Base-by-base conservation (phyloP, 805 yeast genomes). In the Cephaloascus fragrans region DNA sequence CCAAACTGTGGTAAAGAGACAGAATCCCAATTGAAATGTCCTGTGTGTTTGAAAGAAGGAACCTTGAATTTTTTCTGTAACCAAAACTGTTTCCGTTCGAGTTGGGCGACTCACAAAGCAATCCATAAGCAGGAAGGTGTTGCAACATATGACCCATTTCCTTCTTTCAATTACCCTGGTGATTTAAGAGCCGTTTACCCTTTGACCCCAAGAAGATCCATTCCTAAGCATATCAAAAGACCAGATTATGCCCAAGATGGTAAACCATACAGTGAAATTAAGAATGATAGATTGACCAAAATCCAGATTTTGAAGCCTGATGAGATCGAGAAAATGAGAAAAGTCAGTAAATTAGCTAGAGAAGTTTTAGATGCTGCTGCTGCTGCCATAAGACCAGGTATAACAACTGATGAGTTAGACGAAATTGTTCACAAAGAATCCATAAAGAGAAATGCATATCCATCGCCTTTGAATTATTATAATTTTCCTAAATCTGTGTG, bases 381-480 rank as follows among this genome's bases (percentile, higher is more conserved):
- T 4, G 81, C 85, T 3, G 81, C 83, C 19, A 69, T 87, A 32
- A 74, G 67, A 45, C 95, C 95, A 0, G 98, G 98, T 35, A 64
- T 87, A 42, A 90, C 97, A 38, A 89, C 98, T 19, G 97, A 93
- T 56, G 90, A 83, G 56, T 67, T 93, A 41, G 98, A 93, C 58
- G 77, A 67, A 36, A 71, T 89, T 45, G 88, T 87, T 35, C 97
- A 93, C 56, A 72, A 77, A 38, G 97, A 88, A 52, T 83, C 96
- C 42, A 68, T 89, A 50, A 86, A 85, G 59, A 75, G 96, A 59
- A 79, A 81, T 47, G 87, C 89, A 3, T 93, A 93, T 57, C 98
- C 98, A 16, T 86, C 96, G 10, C 96, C 98, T 3, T 68, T 90
- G 46, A 93, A 93, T 65, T 93, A 93, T 65, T 89, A 81, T 65